Conservation (phyloP, 108 stramenopile genomes). For the Poteriospumella lacustris region DNA sequence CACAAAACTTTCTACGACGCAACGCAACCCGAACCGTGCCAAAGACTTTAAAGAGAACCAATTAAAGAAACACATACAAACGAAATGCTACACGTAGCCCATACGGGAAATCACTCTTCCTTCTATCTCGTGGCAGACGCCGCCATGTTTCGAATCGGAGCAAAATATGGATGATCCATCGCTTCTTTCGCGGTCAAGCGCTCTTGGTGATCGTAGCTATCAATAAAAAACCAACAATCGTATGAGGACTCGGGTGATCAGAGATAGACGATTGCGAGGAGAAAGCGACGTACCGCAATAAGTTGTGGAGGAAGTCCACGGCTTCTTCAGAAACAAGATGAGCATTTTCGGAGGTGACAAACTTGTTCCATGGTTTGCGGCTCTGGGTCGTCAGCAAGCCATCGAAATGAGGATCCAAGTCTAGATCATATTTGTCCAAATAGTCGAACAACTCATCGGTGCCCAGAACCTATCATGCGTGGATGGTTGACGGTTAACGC, state of each 20-base stretch:
- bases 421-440: slow-evolving; percentile 54
- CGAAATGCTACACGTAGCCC: no score
- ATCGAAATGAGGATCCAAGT: slow-evolving; percentile 55
- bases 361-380: slow-evolving; percentile 96
- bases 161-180: slow-evolving; percentile 43
- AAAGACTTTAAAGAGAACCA: no score
- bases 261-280: not conserved
- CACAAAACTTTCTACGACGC: no score
- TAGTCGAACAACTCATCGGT: slow-evolving; percentile 55
- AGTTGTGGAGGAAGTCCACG: not conserved
- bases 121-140: no score
- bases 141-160: slow-evolving; percentile 34
- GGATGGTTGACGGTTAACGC: no score
- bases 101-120: no score
- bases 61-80: no score
- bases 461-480: slow-evolving; percentile 50
- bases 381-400: slow-evolving; percentile 83
- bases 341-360: slow-evolving; percentile 52
- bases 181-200: slow-evolving; percentile 38
- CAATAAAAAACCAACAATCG: not conserved
- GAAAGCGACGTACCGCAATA: not conserved
- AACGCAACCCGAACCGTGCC: no score
- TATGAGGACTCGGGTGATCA: not conserved
- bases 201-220: slow-evolving; percentile 45
- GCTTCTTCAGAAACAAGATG: slow-evolving; percentile 23